A percentile compares a stretch with the other conserved stretches of the same genome.
These are phyloP conservation scores for Populus pruinosa DNA, from an alignment of 345 rosid species.

Conservation along the genomic window DNA sequence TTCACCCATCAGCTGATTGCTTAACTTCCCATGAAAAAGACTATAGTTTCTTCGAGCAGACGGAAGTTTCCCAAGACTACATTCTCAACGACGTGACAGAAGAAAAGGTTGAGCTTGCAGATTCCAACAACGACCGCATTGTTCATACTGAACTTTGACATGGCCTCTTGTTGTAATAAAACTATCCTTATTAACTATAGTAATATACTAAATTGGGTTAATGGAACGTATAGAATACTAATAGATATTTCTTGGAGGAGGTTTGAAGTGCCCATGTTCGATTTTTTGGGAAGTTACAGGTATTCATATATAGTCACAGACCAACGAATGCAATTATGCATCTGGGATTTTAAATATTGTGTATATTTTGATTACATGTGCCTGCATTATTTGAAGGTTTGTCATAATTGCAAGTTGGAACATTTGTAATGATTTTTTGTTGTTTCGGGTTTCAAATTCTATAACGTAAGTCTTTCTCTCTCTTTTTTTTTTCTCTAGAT, in stretches of 20 bases:
- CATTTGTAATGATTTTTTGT: background rate
- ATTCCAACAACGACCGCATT: slow-evolving; percentile 27
- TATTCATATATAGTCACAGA: background rate
- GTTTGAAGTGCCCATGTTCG: background rate
- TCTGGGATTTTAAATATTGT: background rate
- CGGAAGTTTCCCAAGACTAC: background rate
- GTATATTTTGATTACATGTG: background rate
- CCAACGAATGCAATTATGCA: slow-evolving; percentile 2
- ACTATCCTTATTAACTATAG: slow-evolving; percentile 4
- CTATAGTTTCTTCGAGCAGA: background rate
- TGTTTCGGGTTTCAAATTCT: background rate
- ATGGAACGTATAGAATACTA: background rate
- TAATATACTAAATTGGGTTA: slow-evolving; percentile 4
- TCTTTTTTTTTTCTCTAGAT: no score
- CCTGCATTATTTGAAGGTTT: background rate
- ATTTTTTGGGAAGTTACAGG: background rate
- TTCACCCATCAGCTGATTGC: slow-evolving; percentile 94
- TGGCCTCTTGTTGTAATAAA: background rate
- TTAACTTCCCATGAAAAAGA: slow-evolving; percentile 62
- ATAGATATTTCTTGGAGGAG: slow-evolving; percentile 7
- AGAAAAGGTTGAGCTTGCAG: slow-evolving; percentile 10
- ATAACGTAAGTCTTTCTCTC: no score
- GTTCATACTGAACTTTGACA: slow-evolving; percentile 63
- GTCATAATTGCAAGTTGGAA: background rate
- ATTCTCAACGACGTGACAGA: background rate